A percentile compares a stretch with the other conserved stretches of the same genome.
These are phyloP conservation scores for Scleroderma bovista DNA, from an alignment of 768 basidiomycete species.

Conservation along the genomic window DNA sequence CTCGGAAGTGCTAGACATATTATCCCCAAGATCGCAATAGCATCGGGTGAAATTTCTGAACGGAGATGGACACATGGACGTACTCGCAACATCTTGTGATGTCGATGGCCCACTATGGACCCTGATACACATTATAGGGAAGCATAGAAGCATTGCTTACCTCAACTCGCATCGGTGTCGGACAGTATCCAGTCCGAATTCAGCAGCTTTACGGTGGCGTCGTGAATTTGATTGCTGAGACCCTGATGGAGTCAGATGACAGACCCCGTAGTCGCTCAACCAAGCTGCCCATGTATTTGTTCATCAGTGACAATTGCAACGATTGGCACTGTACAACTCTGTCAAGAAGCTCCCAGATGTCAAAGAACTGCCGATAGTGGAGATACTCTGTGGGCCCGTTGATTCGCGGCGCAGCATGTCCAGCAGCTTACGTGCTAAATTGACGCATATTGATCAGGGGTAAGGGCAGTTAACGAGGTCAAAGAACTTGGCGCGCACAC, in stretches of 20 bases:
- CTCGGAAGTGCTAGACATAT: too few species aligned
- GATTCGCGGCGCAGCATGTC: slow-evolving; percentile 61
- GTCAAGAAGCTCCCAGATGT: slow-evolving; percentile 63
- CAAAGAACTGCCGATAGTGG: slow-evolving; percentile 77
- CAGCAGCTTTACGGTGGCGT: not conserved
- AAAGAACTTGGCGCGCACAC: too few species aligned
- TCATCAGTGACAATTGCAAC: slow-evolving; percentile 51
- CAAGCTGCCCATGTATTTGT: slow-evolving; percentile 52
- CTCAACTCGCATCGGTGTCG: slow-evolving; percentile 39
- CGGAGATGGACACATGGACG: slow-evolving; percentile 18
- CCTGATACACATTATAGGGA: too few species aligned
- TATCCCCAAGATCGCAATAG: too few species aligned
- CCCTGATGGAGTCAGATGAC: not conserved
- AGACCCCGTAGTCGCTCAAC: slow-evolving; percentile 61
- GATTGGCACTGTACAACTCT: slow-evolving; percentile 57
- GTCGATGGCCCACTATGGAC: slow-evolving; percentile 44
- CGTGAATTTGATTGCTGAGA: too few species aligned
- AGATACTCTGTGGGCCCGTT: slow-evolving; percentile 68
- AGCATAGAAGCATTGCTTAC: slow-evolving; percentile 21
- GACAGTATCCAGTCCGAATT: slow-evolving; percentile 66
- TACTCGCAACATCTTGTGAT: slow-evolving; percentile 69
- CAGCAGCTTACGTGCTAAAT: slow-evolving; percentile 57
- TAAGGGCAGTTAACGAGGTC: slow-evolving; percentile 6
- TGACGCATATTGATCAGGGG: slow-evolving; percentile 49
- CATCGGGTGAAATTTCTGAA: slow-evolving; percentile 4